Evolutionary conservation across 805 yeast genomes (phyloP), one percentile per base, ranked within the genome.

Genomic region (Schwanniomyces pseudopolymorphus): DNA sequence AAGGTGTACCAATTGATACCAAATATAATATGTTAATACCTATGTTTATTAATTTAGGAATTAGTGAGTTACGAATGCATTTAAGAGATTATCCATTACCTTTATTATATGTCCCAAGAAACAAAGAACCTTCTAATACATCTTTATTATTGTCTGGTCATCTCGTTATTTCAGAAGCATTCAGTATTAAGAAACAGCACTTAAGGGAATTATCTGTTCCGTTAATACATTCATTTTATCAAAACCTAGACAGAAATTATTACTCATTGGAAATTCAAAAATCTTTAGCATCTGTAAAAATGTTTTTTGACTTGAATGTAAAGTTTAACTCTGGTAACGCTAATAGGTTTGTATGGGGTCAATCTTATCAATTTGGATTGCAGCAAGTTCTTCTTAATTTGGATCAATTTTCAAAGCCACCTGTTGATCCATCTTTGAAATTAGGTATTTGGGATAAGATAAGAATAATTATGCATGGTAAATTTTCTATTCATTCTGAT

Each of bases 401-500:
- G 49, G 96, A 90, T 56, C 83, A 85, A 39, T 88, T 91, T 59
- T 83, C 95, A 1, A 91, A 92, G 61, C 96, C 96, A 0, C 96
- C 95, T 0, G 67, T 87, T 13, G 98, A 91, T 61, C 91, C 91
- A 0, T 88, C 96, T 1, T 78, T 81, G 3, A 86, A 85, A 54
- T 67, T 89, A 11, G 98, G 98, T 0, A 84, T 90, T 54, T 91
- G 98, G 98, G 98, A 91, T 64, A 92, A 90, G 61, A 65, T 89
- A 22, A 70, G 96, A 42, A 75, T 83, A 24, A 73, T 85, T 13
- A 69, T 89, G 55, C 97, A 91, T 67, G 96, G 96, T 0, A 77
- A 80, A 16, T 65, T 84, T 44, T 64, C 63, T 2, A 72, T 89
- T 45, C 59, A 66, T 13, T 78, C 87, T 75, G 65, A 66, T 2